phyloP scores from a whole-genome alignment of 1,284 basidiomycete species.

The Entoloma clypeatum region DNA sequence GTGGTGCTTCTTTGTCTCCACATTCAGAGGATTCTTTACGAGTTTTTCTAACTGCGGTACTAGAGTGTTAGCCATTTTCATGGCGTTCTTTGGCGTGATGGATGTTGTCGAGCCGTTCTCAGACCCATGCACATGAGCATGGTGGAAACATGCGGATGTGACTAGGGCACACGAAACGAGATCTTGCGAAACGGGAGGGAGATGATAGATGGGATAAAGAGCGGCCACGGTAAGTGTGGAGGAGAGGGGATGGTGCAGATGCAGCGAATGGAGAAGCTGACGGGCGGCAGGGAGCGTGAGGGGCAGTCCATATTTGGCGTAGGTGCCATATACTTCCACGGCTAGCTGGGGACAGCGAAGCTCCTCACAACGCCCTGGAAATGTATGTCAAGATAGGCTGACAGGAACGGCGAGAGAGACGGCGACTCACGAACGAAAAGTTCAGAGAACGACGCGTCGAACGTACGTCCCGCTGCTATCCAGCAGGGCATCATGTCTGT shows the following conservation, averaged over 20 bases:
- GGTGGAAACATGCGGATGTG: conserved; percentile 47
- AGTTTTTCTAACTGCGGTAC: conserved; percentile 38
- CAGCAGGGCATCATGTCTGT: conserved; percentile 46
- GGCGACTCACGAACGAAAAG: conserved; percentile 49
- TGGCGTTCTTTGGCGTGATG: conserved; percentile 34
- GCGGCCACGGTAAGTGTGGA: conserved; percentile 46
- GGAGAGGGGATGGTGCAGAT: conserved; percentile 42
- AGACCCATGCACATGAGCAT: too few species aligned
- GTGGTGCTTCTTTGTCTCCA: conserved; percentile 25
- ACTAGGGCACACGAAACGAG: conserved; percentile 56
- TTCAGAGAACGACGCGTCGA: conserved; percentile 37
- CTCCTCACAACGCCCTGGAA: conserved; percentile 55
- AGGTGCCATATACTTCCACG: conserved; percentile 56
- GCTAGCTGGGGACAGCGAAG: conserved; percentile 52
- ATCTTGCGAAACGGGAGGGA: conserved; percentile 51
- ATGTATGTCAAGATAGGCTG: neutral
- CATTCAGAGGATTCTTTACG: conserved; percentile 27
- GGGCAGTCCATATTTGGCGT: conserved; percentile 53
- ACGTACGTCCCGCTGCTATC: conserved; percentile 42
- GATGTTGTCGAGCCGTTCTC: too few species aligned
- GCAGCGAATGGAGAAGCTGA: conserved; percentile 49
- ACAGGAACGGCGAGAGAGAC: neutral
- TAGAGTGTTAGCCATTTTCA: conserved; percentile 41
- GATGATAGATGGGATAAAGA: conserved; percentile 48
- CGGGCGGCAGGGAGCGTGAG: conserved; percentile 53